phyloP scores from a whole-genome alignment of 2,329 filamentous ascomycete genomes.

The Fusarium sp. region DNA sequence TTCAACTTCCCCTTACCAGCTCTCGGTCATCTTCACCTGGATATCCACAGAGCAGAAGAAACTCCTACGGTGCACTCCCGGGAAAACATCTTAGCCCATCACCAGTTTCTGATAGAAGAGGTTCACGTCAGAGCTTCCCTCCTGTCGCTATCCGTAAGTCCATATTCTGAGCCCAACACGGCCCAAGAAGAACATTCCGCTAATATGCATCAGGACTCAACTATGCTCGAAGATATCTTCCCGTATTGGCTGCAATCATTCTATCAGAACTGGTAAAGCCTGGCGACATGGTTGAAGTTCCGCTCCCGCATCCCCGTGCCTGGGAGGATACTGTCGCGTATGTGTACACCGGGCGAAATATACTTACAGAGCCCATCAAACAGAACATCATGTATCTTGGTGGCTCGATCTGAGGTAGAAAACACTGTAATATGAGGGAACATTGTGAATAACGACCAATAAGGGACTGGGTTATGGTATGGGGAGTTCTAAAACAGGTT shows the following conservation, averaged over 20 bases:
- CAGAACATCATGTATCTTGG: constrained; percentile 68
- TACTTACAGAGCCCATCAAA: constrained; percentile 58
- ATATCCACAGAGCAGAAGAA: constrained; percentile 17
- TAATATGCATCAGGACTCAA: constrained; percentile 44
- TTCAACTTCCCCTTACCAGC: constrained; percentile 11
- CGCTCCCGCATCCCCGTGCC: constrained; percentile 65
- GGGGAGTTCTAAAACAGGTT: not conserved
- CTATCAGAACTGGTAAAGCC: constrained; percentile 63
- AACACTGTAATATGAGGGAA: not conserved
- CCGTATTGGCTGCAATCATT: constrained; percentile 66
- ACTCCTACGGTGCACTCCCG: constrained; percentile 25
- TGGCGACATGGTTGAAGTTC: constrained; percentile 68
- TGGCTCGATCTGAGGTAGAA: constrained; percentile 56
- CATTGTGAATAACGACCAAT: not conserved
- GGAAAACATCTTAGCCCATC: not conserved
- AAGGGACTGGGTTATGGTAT: not conserved
- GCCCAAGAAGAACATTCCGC: not conserved
- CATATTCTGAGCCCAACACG: no score
- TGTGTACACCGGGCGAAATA: constrained; percentile 64
- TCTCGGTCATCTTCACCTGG: constrained; percentile 23
- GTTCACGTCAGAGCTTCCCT: constrained; percentile 14
- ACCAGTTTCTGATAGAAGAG: constrained; percentile 21
- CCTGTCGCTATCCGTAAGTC: constrained; percentile 44
- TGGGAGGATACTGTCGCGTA: constrained; percentile 68
- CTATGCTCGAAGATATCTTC: constrained; percentile 56